Evolutionary conservation across 2,329 filamentous ascomycete genomes (phyloP), one percentile per base, ranked within the genome.

Genomic region (Claviceps fusiformis): DNA sequence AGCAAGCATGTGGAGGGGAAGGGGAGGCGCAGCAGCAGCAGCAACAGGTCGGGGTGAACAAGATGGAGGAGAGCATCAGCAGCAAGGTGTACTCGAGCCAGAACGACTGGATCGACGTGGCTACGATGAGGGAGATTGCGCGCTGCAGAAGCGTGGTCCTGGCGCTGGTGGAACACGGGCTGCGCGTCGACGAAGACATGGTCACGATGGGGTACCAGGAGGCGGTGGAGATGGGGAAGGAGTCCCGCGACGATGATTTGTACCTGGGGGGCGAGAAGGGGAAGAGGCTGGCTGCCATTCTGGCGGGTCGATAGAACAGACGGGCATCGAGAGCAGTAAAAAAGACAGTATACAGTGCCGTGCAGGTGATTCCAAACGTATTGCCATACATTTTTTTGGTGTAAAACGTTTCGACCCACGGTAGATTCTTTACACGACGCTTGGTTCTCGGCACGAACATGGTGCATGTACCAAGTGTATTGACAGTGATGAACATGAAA

Each of bases 31-130:
- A 50, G 48, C 45, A 50, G 48, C 45, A 49, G 31, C 44, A 45
- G 65, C 70, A 44, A 72, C 78, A 47, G 72, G 68, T 70, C n/a
- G 72, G 71, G 15, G 88, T 96, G 64, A 95, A 89, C 54, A 81
- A 87, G 60, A 79, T 96, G 68, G 93, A 97, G 68, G 93, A 98
- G 72, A 83, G 77, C 62, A 86, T 93, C 24, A 90, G 84, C 59
- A 83, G 83, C 63, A 87, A 85, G 54, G 89, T 95, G 62, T 98
- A 98, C 71, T 93, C 88, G 55, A 95, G 88, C 67, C 90, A 96
- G 73, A 98, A 98, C 67, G 92, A 97, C 67, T 78, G 82, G 55
- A 90, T 98, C 59, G 75, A 81, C 27, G 73, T 82, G 2, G 81
- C 82, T 52, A 92, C 89, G 17, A 83, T 93, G 75, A 81, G 85